Evolutionary conservation across 192 early-diverging fungal genomes (phyloP), one percentile per base, ranked within the genome.

Genomic region (Rhizophagus clarus): DNA sequence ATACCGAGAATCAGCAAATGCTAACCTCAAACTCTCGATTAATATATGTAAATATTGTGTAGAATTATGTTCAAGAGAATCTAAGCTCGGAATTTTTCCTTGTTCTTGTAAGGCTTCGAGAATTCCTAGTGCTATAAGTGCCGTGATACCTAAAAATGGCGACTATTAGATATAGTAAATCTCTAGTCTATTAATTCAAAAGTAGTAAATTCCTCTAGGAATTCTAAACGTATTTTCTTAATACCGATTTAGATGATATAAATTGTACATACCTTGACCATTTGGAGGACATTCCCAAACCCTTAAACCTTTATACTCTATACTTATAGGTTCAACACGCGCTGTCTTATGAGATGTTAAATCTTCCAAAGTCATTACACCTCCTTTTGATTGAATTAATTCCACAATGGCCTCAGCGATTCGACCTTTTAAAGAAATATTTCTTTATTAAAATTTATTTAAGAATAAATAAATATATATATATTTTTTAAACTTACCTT

Each of bases 281-380:
- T 95, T 95, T 4, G 94, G 94, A 45, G 92, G 89, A 71, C 90
- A 91, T 83, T 96, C 94, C 81, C 90, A 85, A 7, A 96, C 83
- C 2, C 82, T 87, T 56, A 87, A 62, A 15, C 84, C 88, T 31
- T 88, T 83, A 80, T 92, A 96, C 32, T 87, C 87, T 40, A 90
- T 86, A 7, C 88, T 91, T 63, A 92, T 89, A 0, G 94, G 93
- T 63, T 84, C 84, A 9, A 87, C 86, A 9, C 81, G 76, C 31
- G 89, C 82, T 20, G 86, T 85, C 6, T 66, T 70, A 73, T 96
- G 94, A 4, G 62, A 32, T 15, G 68, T 78, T 66, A 96, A 82
- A 76, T 96, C 95, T 6, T 88, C 88, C 31, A 91, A 84, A 3
- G 88, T 86, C 89, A 96, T 83, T 1, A 92, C 76, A 7, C 95